Evolutionary conservation across 2,329 filamentous ascomycete species (phyloP).

Genomic region (Dactylellina parvicollis): DNA sequence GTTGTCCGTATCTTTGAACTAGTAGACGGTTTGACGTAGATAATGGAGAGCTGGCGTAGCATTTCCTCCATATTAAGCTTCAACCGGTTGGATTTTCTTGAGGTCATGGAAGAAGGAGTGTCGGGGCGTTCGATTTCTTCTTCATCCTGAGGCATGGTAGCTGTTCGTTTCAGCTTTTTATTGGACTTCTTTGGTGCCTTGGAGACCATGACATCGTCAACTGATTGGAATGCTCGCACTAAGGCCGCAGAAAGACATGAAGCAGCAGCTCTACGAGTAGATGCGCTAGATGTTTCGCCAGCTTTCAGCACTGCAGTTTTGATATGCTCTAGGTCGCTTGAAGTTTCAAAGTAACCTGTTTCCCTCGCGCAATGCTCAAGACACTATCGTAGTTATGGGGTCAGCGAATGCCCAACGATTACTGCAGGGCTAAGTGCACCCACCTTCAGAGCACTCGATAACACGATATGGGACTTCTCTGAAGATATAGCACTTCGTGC

Average conservation of each 20-base stretch:
- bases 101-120: constrained; percentile 69
- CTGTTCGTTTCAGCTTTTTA: constrained; percentile 72
- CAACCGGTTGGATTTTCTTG: constrained; percentile 75
- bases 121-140: constrained; percentile 77
- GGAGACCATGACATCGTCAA: constrained; percentile 66
- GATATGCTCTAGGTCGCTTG: constrained; percentile 87
- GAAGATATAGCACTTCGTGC: constrained; percentile 77
- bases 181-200: constrained; percentile 74
- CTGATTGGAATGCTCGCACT: constrained; percentile 77
- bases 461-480: constrained; percentile 85
- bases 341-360: constrained; percentile 86
- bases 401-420: too few relatives aligned
- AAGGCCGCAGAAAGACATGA: constrained; percentile 85
- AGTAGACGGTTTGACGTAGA: constrained; percentile 81
- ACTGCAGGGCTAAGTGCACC: too few relatives aligned
- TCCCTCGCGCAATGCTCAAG: constrained; percentile 76
- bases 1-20: constrained; percentile 83
- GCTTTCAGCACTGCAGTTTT: constrained; percentile 85
- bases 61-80: constrained; percentile 80
- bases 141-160: constrained; percentile 75
- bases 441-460: constrained; percentile 65
- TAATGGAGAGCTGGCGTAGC: constrained; percentile 78
- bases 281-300: constrained; percentile 78
- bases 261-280: constrained; percentile 84
- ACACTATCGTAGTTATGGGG: constrained; percentile 68